Percentiles rank a stretch among this genome's conserved stretches.
Conservation (phyloP, 1,139 yeast species). For the Zygosaccharomyces sapae region DNA sequence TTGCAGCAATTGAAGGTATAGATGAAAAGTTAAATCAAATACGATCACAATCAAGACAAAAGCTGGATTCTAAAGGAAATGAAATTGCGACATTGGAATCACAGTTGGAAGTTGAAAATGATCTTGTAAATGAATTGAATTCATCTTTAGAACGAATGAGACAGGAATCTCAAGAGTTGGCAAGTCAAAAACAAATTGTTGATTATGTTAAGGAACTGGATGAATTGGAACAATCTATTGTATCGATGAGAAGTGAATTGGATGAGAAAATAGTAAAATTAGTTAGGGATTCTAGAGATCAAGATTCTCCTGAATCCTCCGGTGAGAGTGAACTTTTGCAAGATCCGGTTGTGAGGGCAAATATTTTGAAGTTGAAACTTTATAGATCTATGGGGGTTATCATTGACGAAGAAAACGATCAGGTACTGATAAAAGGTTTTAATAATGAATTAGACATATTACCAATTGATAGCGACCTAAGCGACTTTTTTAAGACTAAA, state of each 20-base stretch:
- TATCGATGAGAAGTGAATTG: slow-evolving; percentile 17
- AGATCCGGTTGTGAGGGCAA: slow-evolving; percentile 25
- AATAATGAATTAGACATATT: slow-evolving; percentile 25
- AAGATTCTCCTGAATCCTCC: slow-evolving; percentile 10
- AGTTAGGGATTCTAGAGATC: slow-evolving; percentile 16
- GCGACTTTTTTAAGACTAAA: slow-evolving; percentile 30
- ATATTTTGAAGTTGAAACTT: slow-evolving; percentile 29
- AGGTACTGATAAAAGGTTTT: slow-evolving; percentile 25
- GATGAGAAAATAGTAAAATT: slow-evolving; percentile 22
- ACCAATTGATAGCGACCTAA: slow-evolving; percentile 27
- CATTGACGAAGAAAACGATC: slow-evolving; percentile 29
- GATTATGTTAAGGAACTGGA: slow-evolving; percentile 24
- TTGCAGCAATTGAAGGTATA: slow-evolving; percentile 19
- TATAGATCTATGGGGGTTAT: slow-evolving; percentile 32
- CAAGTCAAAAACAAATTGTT: slow-evolving; percentile 18
- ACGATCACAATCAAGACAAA: slow-evolving; percentile 13
- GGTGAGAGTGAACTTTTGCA: slow-evolving; percentile 11
- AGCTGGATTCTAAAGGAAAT: slow-evolving; percentile 11
- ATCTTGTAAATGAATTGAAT: slow-evolving; percentile 11
- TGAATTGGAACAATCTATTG: slow-evolving; percentile 21
- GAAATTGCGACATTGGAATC: slow-evolving; percentile 14
- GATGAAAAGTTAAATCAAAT: slow-evolving; percentile 17
- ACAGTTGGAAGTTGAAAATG: slow-evolving; percentile 10
- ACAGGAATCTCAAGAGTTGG: slow-evolving; percentile 18
- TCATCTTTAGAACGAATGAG: slow-evolving; percentile 15